Base-by-base conservation (phyloP, 2,329 filamentous ascomycete genomes). In the Botrytis hyacinthi region DNA sequence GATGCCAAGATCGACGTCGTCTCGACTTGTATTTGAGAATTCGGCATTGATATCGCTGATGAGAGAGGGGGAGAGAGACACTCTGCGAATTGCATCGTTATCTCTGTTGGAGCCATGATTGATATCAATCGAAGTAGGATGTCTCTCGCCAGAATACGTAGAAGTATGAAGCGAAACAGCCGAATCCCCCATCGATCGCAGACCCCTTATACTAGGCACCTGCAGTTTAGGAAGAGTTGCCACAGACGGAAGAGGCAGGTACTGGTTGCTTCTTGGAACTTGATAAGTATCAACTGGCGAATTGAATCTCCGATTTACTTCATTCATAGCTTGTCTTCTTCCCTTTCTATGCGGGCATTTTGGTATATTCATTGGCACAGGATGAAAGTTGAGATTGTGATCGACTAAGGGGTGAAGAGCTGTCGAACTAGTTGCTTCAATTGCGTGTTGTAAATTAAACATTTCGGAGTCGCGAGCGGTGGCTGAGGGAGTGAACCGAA, bases 401-500 rank as follows among this genome's bases (percentile, higher is more conserved):
- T 67, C 42, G n/a, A 40, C 44, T 32, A 71, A 51, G 20, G 72
- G 72, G 18, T 71, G 72, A 29, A 65, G 37, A 37, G 68, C 68
- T 10, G 68, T 71, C n/a, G 35, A 63, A 32, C 48, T 71, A n/a
- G 68, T 73, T 32, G 72, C 72, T 35, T 71, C 72, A 29, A 73
- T 71, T 4, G 72, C 72, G 60, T 65, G 61, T 42, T 61, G 72
- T 3, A 73, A 20, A 40, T 71, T 73, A 2, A 37, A 12, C 60
- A 71, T 61, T 44, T 73, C 72, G 14, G 68, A 71, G 59, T 73
- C 72, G 20, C 72, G 68, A 4, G 72, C 72, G 32, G 68, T 71
- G 26, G 72, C 68, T 8, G 72, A 73, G 37, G 67, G 61, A 8
- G 67, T 73, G 20, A 73, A 73, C 4, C 72, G 68, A 26, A 72